Evolutionary conservation across 371 early-diverging fungal species (phyloP).

Genomic region (Choanephora cucurbitarum): DNA sequence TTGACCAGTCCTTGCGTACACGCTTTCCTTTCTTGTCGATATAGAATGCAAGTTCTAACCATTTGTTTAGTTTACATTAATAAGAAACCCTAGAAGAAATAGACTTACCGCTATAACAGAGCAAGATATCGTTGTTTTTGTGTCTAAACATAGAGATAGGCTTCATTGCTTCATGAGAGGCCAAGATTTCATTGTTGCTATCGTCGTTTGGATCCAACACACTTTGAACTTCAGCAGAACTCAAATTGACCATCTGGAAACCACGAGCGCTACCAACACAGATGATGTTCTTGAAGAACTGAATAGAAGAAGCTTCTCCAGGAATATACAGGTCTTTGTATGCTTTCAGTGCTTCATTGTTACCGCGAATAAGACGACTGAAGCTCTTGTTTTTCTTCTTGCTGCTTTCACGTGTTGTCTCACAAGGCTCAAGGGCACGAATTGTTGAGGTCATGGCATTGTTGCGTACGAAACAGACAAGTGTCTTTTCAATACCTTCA

Average conservation of each 20-base stretch:
- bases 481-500: slow-evolving; percentile 55
- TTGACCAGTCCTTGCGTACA: slow-evolving; percentile 70
- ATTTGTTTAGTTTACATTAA: too few relatives aligned
- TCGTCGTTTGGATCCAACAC: slow-evolving; percentile 52
- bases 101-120: slow-evolving; percentile 83
- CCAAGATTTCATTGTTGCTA: slow-evolving; percentile 29
- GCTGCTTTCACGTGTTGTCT: slow-evolving; percentile 47
- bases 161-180: slow-evolving; percentile 38
- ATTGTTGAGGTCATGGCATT: slow-evolving; percentile 72
- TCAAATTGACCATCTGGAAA: slow-evolving; percentile 90
- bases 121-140: slow-evolving; percentile 73
- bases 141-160: slow-evolving; percentile 89
- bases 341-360: slow-evolving; percentile 58
- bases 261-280: slow-evolving; percentile 94
- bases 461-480: slow-evolving; percentile 77
- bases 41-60: slow-evolving; percentile 91
- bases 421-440: slow-evolving; percentile 77
- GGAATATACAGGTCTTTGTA: slow-evolving; percentile 93
- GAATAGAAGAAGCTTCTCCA: slow-evolving; percentile 82
- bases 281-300: slow-evolving; percentile 82
- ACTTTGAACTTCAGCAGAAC: slow-evolving; percentile 70
- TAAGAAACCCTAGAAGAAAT: too few relatives aligned
- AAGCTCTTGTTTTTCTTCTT: slow-evolving; percentile 51
- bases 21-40: slow-evolving; percentile 88
- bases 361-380: slow-evolving; percentile 51